Conservation (phyloP, 2,329 filamentous ascomycete genomes). For the Sporothrix schenckii region DNA sequence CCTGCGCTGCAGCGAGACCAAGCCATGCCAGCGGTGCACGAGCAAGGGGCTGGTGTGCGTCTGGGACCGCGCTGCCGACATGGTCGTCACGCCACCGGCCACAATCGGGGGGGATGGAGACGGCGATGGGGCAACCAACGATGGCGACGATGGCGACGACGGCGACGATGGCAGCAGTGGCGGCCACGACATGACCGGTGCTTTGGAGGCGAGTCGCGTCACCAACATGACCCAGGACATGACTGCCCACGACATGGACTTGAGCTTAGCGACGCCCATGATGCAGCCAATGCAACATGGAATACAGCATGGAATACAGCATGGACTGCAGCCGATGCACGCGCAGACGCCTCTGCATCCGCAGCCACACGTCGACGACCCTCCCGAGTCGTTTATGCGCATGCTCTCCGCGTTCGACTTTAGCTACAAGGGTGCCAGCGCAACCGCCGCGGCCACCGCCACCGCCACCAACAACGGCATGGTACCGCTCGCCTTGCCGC, state of each 20-base stretch:
- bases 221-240: neutral
- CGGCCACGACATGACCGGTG: neutral
- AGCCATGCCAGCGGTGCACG: slow-evolving; percentile 1
- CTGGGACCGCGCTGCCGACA: slow-evolving; percentile 4
- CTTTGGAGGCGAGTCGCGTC: neutral
- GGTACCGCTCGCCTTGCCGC: neutral
- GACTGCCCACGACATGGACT: neutral
- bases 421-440: slow-evolving; percentile 4
- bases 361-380: neutral
- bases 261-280: neutral
- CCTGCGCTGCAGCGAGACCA: neutral
- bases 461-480: neutral
- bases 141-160: neutral
- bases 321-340: neutral
- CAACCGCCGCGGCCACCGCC: too few species aligned
- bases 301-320: neutral
- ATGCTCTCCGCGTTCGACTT: slow-evolving; percentile 2
- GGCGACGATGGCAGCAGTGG: neutral
- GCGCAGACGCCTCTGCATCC: neutral
- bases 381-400: neutral
- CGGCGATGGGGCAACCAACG: neutral
- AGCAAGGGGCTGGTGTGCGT: neutral
- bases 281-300: neutral
- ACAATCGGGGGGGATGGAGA: neutral
- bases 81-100: neutral